Evolutionary conservation across 2,329 filamentous ascomycete genomes (phyloP), one percentile per base, ranked within the genome.

Genomic region (Ophiocordyceps robertsii): DNA sequence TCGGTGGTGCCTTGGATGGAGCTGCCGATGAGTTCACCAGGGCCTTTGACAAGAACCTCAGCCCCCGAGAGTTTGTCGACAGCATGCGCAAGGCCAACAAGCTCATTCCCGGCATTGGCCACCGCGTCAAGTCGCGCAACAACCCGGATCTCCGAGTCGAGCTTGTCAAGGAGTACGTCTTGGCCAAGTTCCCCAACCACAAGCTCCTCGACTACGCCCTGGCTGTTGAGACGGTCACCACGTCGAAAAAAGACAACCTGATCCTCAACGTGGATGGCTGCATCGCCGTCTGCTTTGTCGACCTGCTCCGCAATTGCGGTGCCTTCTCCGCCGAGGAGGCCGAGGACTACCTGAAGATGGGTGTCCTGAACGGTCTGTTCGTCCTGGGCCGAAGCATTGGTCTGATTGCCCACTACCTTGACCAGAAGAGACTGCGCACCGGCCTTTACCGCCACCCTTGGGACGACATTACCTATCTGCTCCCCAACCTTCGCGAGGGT

Each of bases 81-180:
- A 85, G 75, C 56, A 96, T 96, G 90, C 82, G 92, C 68, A 98
- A 96, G 77, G 87, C 92, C 71, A 98, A 98, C 82, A 98, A 96
- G 79, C 88, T 98, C 56, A 96, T 98, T 56, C 92, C 92, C 50
- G 92, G 92, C 75, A 98, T 98, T 57, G 92, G 92, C 56, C 92
- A 98, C 79, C 87, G 89, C 69, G 86, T 98, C 76, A 98, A 98
- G 80, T 98, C 92, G 53, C 84, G 92, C 59, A 95, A 96, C 79
- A 98, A 98, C 82, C 92, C 92, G 49, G 92, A 98, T 80, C 82
- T 98, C 56, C 92, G 92, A 77, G 92, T 98, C 56, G 90, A 96
- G 74, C 84, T 98, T 46, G 92, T 98, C 62, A 98, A 96, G 78
- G 90, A 98, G 70, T 98, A 92, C 67, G 92, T 94, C 62, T 77